Evolutionary conservation across 2,329 filamentous ascomycete genomes (phyloP).

Genomic region (Pestalotiopsis sp.): DNA sequence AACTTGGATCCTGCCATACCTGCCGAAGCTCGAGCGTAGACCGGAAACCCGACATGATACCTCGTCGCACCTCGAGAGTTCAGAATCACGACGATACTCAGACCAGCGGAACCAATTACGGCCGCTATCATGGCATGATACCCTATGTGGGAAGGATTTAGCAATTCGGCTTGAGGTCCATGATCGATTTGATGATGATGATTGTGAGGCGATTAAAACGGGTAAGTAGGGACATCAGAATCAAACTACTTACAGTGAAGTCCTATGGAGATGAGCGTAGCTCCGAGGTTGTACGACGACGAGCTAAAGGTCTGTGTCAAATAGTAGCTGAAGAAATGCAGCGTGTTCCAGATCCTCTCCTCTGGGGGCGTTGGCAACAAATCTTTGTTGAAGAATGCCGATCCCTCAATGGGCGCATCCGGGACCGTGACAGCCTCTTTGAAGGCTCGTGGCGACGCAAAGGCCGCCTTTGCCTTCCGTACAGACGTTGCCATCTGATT

Average conservation of each 20-base stretch:
- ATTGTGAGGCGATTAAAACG: neutral
- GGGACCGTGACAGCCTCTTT: constrained; percentile 15
- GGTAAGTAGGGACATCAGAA: neutral
- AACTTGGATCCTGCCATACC: constrained; percentile 39
- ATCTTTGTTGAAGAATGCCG: constrained; percentile 25
- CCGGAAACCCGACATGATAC: constrained; percentile 38
- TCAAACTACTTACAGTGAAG: constrained; percentile 19
- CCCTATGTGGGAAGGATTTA: neutral
- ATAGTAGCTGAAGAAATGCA: constrained; percentile 34
- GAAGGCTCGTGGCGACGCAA: constrained; percentile 18
- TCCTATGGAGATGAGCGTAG: constrained; percentile 30
- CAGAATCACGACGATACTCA: constrained; percentile 33
- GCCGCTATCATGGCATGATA: constrained; percentile 34
- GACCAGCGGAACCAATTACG: constrained; percentile 30
- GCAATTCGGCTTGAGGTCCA: neutral
- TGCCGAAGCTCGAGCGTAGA: constrained; percentile 32
- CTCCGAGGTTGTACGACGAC: constrained; percentile 34
- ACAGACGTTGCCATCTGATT: neutral
- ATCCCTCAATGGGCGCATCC: constrained; percentile 11
- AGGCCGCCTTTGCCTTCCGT: constrained; percentile 9
- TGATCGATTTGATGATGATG: constrained; percentile 14
- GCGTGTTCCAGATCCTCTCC: constrained; percentile 21
- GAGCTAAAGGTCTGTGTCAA: constrained; percentile 34
- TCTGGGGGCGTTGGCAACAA: constrained; percentile 23
- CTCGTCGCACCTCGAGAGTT: constrained; percentile 33